Evolutionary conservation across 2,329 filamentous ascomycete genomes (phyloP).

Genomic region (Verruconis gallopava): DNA sequence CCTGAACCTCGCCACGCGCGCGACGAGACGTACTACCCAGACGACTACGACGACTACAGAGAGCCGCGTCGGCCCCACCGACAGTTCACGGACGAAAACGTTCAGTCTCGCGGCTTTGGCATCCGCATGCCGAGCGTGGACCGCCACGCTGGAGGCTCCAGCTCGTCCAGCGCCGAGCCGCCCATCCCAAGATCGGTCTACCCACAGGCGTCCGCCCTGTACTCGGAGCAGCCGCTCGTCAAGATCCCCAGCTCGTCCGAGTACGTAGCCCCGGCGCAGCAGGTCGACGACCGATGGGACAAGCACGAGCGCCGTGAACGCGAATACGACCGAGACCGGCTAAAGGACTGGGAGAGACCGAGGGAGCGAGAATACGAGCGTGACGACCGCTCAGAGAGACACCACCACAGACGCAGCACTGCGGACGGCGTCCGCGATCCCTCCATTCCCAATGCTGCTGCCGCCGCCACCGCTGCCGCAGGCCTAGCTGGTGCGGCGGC

Average conservation of each 20-base stretch:
- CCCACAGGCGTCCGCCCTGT: neutral
- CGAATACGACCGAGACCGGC: constrained; percentile 19
- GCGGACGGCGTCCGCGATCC: constrained; percentile 6
- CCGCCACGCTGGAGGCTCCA: constrained; percentile 6
- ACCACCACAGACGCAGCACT: constrained; percentile 14
- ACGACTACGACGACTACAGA: constrained; percentile 10
- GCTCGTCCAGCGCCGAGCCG: constrained; percentile 2
- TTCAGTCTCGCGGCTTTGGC: constrained; percentile 35
- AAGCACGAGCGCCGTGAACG: constrained; percentile 15
- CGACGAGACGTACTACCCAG: constrained; percentile 6
- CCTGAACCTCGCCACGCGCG: neutral
- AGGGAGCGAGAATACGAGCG: constrained; percentile 15
- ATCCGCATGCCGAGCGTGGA: constrained; percentile 23
- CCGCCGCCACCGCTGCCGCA: constrained; percentile 1
- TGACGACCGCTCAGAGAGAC: constrained; percentile 16
- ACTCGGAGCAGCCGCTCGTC: constrained; percentile 9
- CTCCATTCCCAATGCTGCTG: neutral
- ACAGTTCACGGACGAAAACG: constrained; percentile 28
- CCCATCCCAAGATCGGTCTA: constrained; percentile 1
- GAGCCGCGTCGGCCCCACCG: constrained; percentile 5
- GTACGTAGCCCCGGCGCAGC: constrained; percentile 1
- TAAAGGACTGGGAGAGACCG: constrained; percentile 13
- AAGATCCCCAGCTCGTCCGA: constrained; percentile 6
- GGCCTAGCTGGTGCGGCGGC: constrained; percentile 3
- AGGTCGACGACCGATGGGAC: neutral